Conservation (phyloP, 2,329 filamentous ascomycete genomes). For the Phialophora tarda region DNA sequence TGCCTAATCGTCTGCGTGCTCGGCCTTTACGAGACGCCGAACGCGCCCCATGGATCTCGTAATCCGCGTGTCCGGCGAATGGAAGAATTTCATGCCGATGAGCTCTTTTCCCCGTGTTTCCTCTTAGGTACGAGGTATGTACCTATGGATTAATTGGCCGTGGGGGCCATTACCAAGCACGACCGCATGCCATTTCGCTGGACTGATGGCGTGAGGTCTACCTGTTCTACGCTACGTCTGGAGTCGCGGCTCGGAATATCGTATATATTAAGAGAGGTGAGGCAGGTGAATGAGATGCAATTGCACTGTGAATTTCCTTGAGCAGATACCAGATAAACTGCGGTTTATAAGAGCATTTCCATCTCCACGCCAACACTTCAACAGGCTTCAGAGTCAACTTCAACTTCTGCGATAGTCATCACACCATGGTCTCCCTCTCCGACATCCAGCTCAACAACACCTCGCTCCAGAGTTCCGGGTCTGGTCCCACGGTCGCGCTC, state of each 20-base stretch:
- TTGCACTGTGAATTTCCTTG: too few species aligned
- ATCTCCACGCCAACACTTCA: too few species aligned
- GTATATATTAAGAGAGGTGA: not conserved
- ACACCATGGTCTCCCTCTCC: conserved; percentile 30
- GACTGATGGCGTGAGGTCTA: not conserved
- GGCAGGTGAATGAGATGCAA: not conserved
- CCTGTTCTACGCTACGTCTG: too few species aligned
- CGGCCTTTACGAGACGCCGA: not conserved
- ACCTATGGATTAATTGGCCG: not conserved
- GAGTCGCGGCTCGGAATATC: not conserved
- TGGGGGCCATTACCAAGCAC: not conserved
- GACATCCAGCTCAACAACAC: conserved; percentile 32
- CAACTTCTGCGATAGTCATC: not conserved
- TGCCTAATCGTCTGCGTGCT: not conserved
- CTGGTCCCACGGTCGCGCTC: conserved; percentile 24
- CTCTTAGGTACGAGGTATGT: too few species aligned
- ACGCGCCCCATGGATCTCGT: not conserved
- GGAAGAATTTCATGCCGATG: not conserved
- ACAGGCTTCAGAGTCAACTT: too few species aligned
- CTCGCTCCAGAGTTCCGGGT: conserved; percentile 18
- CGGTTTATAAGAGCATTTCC: too few species aligned
- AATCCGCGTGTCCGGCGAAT: not conserved
- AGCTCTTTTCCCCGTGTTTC: too few species aligned
- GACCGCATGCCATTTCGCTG: not conserved
- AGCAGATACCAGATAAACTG: too few species aligned